Conservation (phyloP, 345 rosid species). For the Acer negundo region DNA sequence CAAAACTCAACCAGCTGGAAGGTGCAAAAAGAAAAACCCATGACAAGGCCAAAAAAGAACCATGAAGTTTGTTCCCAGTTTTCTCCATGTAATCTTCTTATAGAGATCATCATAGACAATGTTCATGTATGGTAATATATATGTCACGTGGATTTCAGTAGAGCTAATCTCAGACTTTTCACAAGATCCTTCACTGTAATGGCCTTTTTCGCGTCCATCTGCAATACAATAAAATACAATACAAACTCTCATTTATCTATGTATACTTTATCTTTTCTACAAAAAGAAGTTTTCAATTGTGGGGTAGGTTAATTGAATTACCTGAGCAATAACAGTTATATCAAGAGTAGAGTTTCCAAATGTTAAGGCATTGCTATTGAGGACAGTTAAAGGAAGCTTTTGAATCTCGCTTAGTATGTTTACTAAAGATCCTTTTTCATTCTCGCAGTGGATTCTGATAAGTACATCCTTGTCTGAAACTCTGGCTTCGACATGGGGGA, state of each 20-base stretch:
- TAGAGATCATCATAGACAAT: not conserved
- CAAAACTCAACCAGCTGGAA: not conserved
- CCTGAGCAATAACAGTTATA: constrained; percentile 69
- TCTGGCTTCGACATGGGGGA: constrained; percentile 70
- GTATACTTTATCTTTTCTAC: not conserved
- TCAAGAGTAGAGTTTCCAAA: constrained; percentile 63
- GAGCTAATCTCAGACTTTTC: constrained; percentile 42
- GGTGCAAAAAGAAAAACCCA: not conserved
- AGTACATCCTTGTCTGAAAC: constrained; percentile 54
- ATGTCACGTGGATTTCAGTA: constrained; percentile 32
- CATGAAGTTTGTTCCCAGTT: not conserved
- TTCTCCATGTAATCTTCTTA: not conserved
- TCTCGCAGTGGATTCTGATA: constrained; percentile 64
- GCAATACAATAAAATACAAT: constrained; percentile 27
- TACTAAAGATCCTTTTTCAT: constrained; percentile 35
- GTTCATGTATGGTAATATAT: no score
- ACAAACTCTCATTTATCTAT: not conserved
- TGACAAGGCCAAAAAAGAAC: not conserved
- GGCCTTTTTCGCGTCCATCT: constrained; percentile 57
- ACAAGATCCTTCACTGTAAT: constrained; percentile 52
- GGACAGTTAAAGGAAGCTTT: constrained; percentile 44
- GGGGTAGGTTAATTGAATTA: constrained; percentile 19
- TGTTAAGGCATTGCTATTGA: constrained; percentile 43
- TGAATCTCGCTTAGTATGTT: constrained; percentile 46
- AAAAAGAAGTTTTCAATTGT: not conserved